These are phyloP conservation scores for Yamadazyma olivae DNA, from an alignment of 805 yeast genomes.

Conservation along the genomic window DNA sequence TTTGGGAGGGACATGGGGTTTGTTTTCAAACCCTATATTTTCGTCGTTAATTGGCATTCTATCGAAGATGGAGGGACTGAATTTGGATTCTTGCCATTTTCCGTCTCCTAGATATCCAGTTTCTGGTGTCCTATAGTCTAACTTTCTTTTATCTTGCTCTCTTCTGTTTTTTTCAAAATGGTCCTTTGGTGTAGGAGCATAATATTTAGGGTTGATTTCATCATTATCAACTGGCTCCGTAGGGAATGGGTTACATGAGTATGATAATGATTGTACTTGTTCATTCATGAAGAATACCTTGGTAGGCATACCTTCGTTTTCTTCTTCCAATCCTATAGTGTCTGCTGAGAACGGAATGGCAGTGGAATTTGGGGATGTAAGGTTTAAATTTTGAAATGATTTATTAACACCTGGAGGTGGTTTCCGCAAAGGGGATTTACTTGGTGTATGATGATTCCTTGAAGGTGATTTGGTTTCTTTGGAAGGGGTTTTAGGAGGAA, in stretches of 20 bases:
- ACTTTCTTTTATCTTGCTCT: conserved; percentile 16
- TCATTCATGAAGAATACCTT: conserved; percentile 34
- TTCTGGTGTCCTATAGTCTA: conserved; percentile 28
- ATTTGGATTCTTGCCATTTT: conserved; percentile 17
- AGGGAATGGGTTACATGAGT: conserved; percentile 15
- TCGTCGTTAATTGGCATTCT: conserved; percentile 20
- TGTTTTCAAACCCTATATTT: conserved; percentile 21
- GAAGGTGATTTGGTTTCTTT: not conserved
- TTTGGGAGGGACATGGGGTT: conserved; percentile 44
- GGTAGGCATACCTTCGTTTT: conserved; percentile 26
- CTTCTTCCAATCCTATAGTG: conserved; percentile 29
- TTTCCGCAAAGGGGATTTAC: conserved; percentile 16
- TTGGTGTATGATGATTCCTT: too few relatives aligned
- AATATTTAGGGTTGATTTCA: conserved; percentile 33
- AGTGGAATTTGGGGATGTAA: conserved; percentile 11
- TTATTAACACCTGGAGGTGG: conserved; percentile 17
- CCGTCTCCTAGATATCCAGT: conserved; percentile 45
- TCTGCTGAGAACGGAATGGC: conserved; percentile 43
- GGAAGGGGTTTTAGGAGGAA: conserved; percentile 5
- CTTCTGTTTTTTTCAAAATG: conserved; percentile 20
- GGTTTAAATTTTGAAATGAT: not conserved
- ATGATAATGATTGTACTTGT: conserved; percentile 29
- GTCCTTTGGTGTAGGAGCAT: conserved; percentile 50
- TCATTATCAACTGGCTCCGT: conserved; percentile 21
- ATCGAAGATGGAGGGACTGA: conserved; percentile 36